phyloP scores from a whole-genome alignment of 495 filamentous ascomycete species.

The Talaromyces proteolyticus region DNA sequence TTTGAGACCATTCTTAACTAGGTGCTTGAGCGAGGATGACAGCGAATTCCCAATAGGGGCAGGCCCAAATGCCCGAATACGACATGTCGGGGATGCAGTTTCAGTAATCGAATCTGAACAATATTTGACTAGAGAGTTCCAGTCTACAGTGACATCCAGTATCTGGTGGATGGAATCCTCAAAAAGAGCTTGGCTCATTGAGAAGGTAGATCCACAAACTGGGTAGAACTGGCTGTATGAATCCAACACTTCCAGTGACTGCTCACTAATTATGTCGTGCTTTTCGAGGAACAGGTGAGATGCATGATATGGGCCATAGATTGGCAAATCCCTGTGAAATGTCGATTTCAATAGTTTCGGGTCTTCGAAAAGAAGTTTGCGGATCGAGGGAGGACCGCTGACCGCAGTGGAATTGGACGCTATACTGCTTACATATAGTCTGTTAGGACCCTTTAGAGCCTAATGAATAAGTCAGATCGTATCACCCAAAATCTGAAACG shows the following conservation, averaged over 20 bases:
- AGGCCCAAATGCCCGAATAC: background rate
- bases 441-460: conserved; percentile 15
- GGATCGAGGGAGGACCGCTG: conserved; percentile 30
- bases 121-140: background rate
- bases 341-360: background rate
- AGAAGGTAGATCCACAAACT: background rate
- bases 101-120: background rate
- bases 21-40: background rate
- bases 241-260: background rate
- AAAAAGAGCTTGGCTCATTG: background rate
- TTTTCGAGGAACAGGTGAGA: conserved; percentile 64
- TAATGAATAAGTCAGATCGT: no score
- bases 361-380: background rate
- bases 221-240: background rate
- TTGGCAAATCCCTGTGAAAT: conserved; percentile 47
- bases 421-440: conserved; percentile 29
- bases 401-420: conserved; percentile 37
- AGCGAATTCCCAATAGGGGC: background rate
- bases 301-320: conserved; percentile 80
- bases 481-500: no score
- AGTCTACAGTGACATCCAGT: background rate
- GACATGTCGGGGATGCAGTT: background rate
- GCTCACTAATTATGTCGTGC: conserved; percentile 37
- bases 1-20: background rate
- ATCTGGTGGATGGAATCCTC: background rate